These are phyloP conservation scores for Aspergillus fischeri DNA, from an alignment of 2,329 filamentous ascomycete genomes.

Conservation along the genomic window DNA sequence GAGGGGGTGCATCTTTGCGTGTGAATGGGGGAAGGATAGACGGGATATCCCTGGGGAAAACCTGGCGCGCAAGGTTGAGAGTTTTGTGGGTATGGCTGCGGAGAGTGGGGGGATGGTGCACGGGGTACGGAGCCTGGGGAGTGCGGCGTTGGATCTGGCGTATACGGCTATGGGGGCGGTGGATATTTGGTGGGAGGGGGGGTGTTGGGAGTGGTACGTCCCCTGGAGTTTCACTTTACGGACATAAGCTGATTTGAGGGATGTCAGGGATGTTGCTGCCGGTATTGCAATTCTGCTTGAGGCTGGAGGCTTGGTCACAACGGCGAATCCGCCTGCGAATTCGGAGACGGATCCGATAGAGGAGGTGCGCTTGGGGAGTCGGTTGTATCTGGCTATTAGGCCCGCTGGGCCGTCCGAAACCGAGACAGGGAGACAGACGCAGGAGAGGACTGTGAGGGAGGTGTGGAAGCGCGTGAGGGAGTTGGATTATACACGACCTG, in stretches of 20 bases:
- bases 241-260: neutral
- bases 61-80: conserved; percentile 67
- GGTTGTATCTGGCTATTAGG: conserved; percentile 68
- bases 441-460: conserved; percentile 67
- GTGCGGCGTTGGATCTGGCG: conserved; percentile 69
- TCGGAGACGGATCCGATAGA: conserved; percentile 53
- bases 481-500: conserved; percentile 65
- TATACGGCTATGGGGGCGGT: conserved; percentile 72
- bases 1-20: conserved; percentile 66
- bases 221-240: neutral
- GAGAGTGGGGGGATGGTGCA: conserved; percentile 74
- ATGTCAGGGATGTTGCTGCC: conserved; percentile 63
- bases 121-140: conserved; percentile 67
- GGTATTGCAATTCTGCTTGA: conserved; percentile 69
- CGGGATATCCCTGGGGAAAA: conserved; percentile 64
- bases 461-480: conserved; percentile 66
- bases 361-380: conserved; percentile 60
- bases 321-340: conserved; percentile 65
- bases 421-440: conserved; percentile 62
- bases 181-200: conserved; percentile 80
- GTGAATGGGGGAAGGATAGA: conserved; percentile 77
- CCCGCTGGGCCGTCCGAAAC: conserved; percentile 59
- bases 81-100: conserved; percentile 69
- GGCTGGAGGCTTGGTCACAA: conserved; percentile 69
- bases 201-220: conserved; percentile 71